Conservation (phyloP, 257 asterid species). For the Apocynum venetum region DNA sequence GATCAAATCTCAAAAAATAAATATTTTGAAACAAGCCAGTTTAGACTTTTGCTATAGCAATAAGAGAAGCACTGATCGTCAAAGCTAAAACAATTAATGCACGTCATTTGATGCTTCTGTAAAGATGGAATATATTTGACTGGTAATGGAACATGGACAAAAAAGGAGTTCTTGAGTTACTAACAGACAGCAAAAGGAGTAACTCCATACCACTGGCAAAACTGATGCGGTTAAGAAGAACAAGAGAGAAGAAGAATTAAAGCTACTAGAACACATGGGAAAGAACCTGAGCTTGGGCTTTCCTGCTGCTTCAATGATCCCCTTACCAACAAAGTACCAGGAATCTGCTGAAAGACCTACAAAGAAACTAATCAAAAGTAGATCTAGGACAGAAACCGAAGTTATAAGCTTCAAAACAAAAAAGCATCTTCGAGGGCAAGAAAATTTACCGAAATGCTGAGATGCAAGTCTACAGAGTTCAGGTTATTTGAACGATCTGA, state of each 20-base stretch:
- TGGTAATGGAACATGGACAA: neutral
- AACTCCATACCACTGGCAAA: no score
- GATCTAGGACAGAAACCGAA: constrained; percentile 31
- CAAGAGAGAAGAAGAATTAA: neutral
- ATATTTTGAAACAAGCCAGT: neutral
- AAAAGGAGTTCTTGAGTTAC: neutral
- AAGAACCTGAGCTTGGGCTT: constrained; percentile 52
- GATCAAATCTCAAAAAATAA: neutral
- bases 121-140: neutral
- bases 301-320: constrained; percentile 55
- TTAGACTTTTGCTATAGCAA: neutral
- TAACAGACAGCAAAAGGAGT: neutral
- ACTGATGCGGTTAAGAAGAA: neutral
- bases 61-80: neutral
- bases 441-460: constrained; percentile 59
- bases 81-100: neutral
- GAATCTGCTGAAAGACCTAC: constrained; percentile 85
- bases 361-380: constrained; percentile 19
- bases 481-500: constrained; percentile 27
- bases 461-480: constrained; percentile 23
- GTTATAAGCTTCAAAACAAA: neutral
- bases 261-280: constrained; percentile 9
- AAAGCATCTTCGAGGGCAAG: neutral
- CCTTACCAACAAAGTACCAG: constrained; percentile 73
- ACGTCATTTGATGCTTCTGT: neutral